Conservation (phyloP, 169 alveolate species). For the Cryptosporidium canis region DNA sequence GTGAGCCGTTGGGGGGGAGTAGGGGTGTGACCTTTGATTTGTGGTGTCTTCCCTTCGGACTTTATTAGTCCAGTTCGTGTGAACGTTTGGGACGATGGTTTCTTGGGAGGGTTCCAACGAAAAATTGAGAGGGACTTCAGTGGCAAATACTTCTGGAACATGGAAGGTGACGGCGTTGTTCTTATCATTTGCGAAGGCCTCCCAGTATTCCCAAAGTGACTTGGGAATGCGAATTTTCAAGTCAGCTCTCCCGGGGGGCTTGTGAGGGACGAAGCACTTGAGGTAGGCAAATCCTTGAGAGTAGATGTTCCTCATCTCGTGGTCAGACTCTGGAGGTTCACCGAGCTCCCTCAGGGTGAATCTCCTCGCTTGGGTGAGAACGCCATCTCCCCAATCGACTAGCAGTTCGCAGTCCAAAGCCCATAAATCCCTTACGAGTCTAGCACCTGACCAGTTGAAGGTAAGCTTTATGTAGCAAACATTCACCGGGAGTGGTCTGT, state of each 20-base stretch:
- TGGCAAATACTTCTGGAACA: conserved; percentile 72
- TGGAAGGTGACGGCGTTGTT: conserved; percentile 25
- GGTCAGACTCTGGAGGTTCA: conserved; percentile 74
- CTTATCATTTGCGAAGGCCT: conserved; percentile 75
- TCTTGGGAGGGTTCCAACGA: not conserved
- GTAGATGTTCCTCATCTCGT: conserved; percentile 75
- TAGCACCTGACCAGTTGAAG: conserved; percentile 77
- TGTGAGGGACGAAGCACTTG: conserved; percentile 77
- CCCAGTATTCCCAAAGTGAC: conserved; percentile 81
- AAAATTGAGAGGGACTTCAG: conserved; percentile 71
- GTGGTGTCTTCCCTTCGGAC: not conserved
- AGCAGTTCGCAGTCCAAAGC: conserved; percentile 78
- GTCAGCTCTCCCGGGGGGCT: conserved; percentile 75
- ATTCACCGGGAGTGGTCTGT: conserved; percentile 74
- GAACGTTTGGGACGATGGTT: not conserved
- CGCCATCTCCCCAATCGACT: conserved; percentile 81
- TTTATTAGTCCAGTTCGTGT: not conserved
- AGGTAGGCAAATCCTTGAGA: conserved; percentile 80
- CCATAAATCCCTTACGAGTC: conserved; percentile 78
- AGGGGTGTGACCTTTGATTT: conserved; percentile 46
- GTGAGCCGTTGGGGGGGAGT: conserved; percentile 6
- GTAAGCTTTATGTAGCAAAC: conserved; percentile 77
- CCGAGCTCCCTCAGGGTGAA: conserved; percentile 76
- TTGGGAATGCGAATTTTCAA: conserved; percentile 77
- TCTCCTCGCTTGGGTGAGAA: conserved; percentile 77